These are phyloP conservation scores for Exophiala mesophila DNA, from an alignment of 2,329 filamentous ascomycete species.

Conservation along the genomic window DNA sequence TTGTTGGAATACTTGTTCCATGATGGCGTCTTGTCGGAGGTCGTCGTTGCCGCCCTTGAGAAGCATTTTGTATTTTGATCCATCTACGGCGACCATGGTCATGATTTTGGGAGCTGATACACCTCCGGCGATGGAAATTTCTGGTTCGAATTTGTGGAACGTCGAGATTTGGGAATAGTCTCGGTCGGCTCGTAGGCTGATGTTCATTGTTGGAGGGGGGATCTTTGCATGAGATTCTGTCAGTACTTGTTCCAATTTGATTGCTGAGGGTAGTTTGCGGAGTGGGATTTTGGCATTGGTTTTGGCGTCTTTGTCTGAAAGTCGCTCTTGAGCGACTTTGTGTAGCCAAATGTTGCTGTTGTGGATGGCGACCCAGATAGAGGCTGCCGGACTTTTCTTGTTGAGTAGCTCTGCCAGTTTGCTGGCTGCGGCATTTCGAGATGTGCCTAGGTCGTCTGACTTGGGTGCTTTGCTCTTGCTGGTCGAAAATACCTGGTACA, in stretches of 20 bases:
- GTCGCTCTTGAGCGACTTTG: constrained; percentile 41
- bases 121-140: constrained; percentile 80
- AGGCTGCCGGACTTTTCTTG: constrained; percentile 46
- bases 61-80: constrained; percentile 76
- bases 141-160: constrained; percentile 66
- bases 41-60: constrained; percentile 96
- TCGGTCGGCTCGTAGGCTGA: constrained; percentile 66
- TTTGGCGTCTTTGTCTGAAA: constrained; percentile 60
- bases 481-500: constrained; percentile 92
- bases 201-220: constrained; percentile 83
- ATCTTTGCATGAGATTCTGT: constrained; percentile 56
- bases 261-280: constrained; percentile 59
- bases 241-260: constrained; percentile 59
- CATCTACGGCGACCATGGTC: constrained; percentile 72
- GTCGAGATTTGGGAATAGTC: constrained; percentile 73
- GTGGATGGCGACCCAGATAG: constrained; percentile 67
- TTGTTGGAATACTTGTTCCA: constrained; percentile 98
- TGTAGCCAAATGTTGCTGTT: constrained; percentile 65
- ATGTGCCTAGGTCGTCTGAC: constrained; percentile 64
- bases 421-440: constrained; percentile 68
- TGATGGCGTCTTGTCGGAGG: constrained; percentile 92
- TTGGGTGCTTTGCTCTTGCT: constrained; percentile 62
- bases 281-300: constrained; percentile 60
- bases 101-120: constrained; percentile 93
- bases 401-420: constrained; percentile 60